Evolutionary conservation across 495 filamentous ascomycete genomes (phyloP).

Genomic region (Echria macrotheca): DNA sequence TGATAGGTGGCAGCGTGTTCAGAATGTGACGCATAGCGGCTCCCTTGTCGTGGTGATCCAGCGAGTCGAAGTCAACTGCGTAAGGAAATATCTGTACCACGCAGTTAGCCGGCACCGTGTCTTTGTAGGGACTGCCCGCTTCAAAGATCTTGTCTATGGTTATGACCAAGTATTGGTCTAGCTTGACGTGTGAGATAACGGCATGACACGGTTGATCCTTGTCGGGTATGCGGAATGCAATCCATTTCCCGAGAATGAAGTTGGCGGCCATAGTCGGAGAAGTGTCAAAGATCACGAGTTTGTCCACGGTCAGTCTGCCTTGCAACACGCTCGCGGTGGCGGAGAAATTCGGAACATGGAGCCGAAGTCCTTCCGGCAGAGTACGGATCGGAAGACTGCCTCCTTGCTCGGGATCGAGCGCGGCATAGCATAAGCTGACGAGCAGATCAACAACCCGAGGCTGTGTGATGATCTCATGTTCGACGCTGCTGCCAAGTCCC

Average conservation of each 20-base stretch:
- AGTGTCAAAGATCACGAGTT: not conserved
- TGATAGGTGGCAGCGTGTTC: conserved; percentile 61
- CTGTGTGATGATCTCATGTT: conserved; percentile 75
- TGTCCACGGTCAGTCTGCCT: not conserved
- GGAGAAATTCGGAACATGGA: conserved; percentile 16
- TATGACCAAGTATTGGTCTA: too few species aligned
- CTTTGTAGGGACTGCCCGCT: not conserved
- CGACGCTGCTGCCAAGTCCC: conserved; percentile 78
- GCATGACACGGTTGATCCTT: not conserved
- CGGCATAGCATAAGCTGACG: conserved; percentile 72
- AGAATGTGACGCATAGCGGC: conserved; percentile 54
- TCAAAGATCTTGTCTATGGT: not conserved
- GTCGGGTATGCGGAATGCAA: not conserved
- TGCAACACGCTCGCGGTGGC: not conserved
- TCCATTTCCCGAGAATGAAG: not conserved
- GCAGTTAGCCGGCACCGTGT: not conserved
- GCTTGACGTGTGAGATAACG: too few species aligned
- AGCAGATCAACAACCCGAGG: conserved; percentile 84
- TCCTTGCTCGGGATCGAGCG: conserved; percentile 19
- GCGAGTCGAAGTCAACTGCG: conserved; percentile 28
- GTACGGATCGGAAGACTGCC: conserved; percentile 15
- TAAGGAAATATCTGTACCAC: conserved; percentile 33
- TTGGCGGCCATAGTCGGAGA: too few species aligned
- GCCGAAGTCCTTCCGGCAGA: conserved; percentile 19
- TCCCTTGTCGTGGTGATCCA: conserved; percentile 41